phyloP scores from a whole-genome alignment of 768 basidiomycete genomes.

The Roridomyces roridus region DNA sequence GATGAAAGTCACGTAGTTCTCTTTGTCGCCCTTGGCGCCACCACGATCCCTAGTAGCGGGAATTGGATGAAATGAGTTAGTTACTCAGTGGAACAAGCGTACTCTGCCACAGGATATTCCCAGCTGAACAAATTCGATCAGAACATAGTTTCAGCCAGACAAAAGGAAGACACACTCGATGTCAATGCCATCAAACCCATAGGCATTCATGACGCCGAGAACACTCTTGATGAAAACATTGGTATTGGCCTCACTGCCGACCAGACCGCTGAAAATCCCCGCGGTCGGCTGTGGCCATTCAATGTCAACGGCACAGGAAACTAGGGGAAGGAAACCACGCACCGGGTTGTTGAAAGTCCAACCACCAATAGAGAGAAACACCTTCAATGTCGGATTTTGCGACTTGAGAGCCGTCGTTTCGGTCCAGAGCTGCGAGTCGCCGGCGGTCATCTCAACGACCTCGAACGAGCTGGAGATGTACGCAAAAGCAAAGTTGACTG shows the following conservation, averaged over 20 bases:
- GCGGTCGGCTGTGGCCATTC: conserved; percentile 26
- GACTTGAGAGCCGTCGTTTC: conserved; percentile 32
- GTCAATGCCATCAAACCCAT: conserved; percentile 36
- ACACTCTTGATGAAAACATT: conserved; percentile 26
- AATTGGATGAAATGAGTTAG: neutral
- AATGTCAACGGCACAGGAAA: neutral
- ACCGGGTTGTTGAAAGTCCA: conserved; percentile 33
- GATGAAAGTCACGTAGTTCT: conserved; percentile 6
- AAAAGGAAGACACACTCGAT: conserved; percentile 7
- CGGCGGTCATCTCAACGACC: conserved; percentile 30
- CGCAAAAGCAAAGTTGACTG: conserved; percentile 33
- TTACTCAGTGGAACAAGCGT: neutral
- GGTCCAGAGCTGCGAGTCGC: conserved; percentile 30
- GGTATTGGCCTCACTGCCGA: conserved; percentile 21
- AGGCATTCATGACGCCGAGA: conserved; percentile 27
- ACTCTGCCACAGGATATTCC: conserved; percentile 14
- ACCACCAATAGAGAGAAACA: conserved; percentile 34
- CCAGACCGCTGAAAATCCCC: conserved; percentile 30
- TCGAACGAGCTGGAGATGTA: conserved; percentile 29
- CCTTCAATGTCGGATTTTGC: conserved; percentile 27
- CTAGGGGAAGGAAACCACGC: neutral
- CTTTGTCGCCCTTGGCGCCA: neutral
- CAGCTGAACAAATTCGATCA: neutral
- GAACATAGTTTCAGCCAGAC: neutral
- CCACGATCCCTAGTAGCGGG: conserved; percentile 1